Conservation (phyloP, 495 filamentous ascomycete genomes). For the Talaromyces liani region DNA sequence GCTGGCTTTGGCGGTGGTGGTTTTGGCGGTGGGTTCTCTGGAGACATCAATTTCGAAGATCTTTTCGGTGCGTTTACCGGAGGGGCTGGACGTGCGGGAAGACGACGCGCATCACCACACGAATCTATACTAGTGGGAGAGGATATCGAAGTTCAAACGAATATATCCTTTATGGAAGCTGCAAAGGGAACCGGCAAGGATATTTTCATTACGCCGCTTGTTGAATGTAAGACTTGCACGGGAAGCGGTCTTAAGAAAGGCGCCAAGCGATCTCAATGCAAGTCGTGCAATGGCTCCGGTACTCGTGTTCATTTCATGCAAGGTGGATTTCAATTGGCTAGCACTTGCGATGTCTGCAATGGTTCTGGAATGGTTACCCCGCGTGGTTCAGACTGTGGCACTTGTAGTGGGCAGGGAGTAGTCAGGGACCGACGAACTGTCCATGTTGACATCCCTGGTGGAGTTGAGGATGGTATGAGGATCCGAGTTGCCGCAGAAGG, state of each 20-base stretch:
- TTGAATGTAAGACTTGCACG: slow-evolving; percentile 69
- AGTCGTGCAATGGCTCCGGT: slow-evolving; percentile 77
- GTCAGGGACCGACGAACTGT: slow-evolving; percentile 70
- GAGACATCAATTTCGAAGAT: slow-evolving; percentile 91
- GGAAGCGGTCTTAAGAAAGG: slow-evolving; percentile 83
- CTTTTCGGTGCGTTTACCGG: slow-evolving; percentile 82
- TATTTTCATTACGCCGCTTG: slow-evolving; percentile 69
- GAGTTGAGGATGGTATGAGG: slow-evolving; percentile 93
- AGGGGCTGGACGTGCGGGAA: slow-evolving; percentile 48
- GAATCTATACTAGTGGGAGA: slow-evolving; percentile 78
- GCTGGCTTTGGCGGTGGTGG: slow-evolving; percentile 45
- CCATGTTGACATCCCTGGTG: slow-evolving; percentile 82
- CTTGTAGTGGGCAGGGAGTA: slow-evolving; percentile 74
- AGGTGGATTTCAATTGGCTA: slow-evolving; percentile 91
- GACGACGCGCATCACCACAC: slow-evolving; percentile 47
- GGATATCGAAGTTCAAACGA: slow-evolving; percentile 88
- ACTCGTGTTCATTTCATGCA: slow-evolving; percentile 80
- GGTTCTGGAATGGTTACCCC: slow-evolving; percentile 68
- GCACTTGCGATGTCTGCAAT: slow-evolving; percentile 73
- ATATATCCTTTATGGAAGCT: slow-evolving; percentile 91
- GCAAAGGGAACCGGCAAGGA: slow-evolving; percentile 79
- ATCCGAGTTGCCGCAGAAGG: slow-evolving; percentile 75
- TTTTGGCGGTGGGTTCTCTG: slow-evolving; percentile 57
- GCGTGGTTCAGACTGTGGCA: slow-evolving; percentile 66
- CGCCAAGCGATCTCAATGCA: slow-evolving; percentile 62